Conservation (phyloP, 257 asterid species). For the Nicotiana sylvestris region DNA sequence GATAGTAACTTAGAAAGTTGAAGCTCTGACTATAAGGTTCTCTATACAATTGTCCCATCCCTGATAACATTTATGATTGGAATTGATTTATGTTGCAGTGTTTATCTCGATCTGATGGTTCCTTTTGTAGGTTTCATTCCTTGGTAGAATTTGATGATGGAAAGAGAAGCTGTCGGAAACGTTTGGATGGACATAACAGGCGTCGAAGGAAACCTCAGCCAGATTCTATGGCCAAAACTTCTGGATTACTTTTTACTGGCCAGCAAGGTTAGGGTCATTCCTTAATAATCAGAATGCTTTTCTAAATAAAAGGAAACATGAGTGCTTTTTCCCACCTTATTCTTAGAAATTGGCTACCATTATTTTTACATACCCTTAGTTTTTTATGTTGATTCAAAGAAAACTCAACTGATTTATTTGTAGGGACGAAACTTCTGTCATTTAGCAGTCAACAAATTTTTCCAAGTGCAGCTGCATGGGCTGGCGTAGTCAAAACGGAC, state of each 20-base stretch:
- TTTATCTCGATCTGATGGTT: not conserved
- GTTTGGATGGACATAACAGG: slow-evolving; percentile 85
- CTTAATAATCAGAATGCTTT: not conserved
- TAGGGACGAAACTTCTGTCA: slow-evolving; percentile 49
- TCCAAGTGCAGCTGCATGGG: slow-evolving; percentile 45
- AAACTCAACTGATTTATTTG: not conserved
- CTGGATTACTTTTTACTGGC: slow-evolving; percentile 38
- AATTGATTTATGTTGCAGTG: not conserved
- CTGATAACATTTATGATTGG: not conserved
- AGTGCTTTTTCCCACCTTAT: not conserved
- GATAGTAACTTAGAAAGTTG: not conserved
- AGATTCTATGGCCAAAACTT: slow-evolving; percentile 36
- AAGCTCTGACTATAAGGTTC: not conserved
- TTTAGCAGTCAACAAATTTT: slow-evolving; percentile 44
- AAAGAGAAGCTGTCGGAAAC: slow-evolving; percentile 88
- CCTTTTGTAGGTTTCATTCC: slow-evolving; percentile 66
- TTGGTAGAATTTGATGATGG: slow-evolving; percentile 83
- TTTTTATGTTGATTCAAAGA: not conserved
- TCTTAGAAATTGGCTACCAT: not conserved
- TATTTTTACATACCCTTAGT: too few relatives aligned
- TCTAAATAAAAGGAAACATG: not conserved
- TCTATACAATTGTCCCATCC: not conserved
- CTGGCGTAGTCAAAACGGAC: slow-evolving; percentile 34
- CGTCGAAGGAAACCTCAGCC: slow-evolving; percentile 91
- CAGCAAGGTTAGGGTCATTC: slow-evolving; percentile 26